Base-by-base conservation (phyloP, 23 red algal species). In the Agarophyton chilense region DNA sequence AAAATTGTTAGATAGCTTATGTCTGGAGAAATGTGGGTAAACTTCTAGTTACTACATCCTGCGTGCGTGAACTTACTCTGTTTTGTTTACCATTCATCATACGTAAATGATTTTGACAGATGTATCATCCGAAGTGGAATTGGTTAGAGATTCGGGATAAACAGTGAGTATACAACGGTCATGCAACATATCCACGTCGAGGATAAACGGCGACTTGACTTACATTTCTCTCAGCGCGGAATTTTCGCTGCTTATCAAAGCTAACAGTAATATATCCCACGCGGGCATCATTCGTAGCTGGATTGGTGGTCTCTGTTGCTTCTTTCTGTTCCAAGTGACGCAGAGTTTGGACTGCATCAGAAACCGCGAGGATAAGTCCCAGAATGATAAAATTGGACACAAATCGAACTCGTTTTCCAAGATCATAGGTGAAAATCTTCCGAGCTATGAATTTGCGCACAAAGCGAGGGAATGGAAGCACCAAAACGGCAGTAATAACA, bases 171-270 rank as follows among this genome's bases (percentile, higher is more conserved):
- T 12, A 26, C 39, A 12, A 2, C 68, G 17, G 43, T 9, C 12
- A 36, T 2, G 10, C 25, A 33, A 66, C 13, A 39, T 35, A 28
- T 34, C 34, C 61, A 18, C 38, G 13, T 22, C 17, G 34, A 21
- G 65, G 31, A 72, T 22, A 25, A 21, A 39, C 7, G 35, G 5
- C 41, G 1, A 17, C 4, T 5, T 40, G 4, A 89, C 85, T 47
- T 47, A 94, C 72, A 53, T 94, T 94, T 77, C 91, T 60, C 57
- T 94, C 91, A 50, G 91, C 81, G 33, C 91, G 80, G 80, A 94
- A 94, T 53, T 86, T 85, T 72, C 91, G 81, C 46, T 94, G 91
- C 55, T 85, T 85, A 32, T 87, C 82, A 41, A 94, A 50, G 71
- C 72, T 86, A 39, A 72, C 54, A 55, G 61, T 57, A 16, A 94